Base-by-base conservation (phyloP, 2,329 filamentous ascomycete genomes). In the Cercospora sp. region DNA sequence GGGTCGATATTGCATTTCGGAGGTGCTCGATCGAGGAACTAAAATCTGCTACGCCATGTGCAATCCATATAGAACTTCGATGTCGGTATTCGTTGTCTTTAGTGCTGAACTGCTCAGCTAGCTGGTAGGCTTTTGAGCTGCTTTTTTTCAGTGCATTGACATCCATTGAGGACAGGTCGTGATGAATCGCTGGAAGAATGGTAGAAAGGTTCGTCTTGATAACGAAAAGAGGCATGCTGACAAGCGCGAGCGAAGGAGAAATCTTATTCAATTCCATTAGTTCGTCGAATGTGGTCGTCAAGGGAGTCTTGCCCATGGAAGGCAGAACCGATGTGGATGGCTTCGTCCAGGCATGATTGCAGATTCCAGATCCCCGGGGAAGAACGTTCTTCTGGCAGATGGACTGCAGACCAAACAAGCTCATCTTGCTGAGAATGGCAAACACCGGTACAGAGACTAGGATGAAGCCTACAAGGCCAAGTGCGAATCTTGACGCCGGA, bases 171-270 rank as follows among this genome's bases (percentile, higher is more conserved):
- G 65, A 20, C 20, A 61, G 36, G n/a, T 40, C 23, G 20, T 51
- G 30, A 5, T 69, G 36, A 23, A 71, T 55, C 1, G 60, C 45
- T 10, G 48, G 31, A 16, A 66, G 64, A 5, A 63, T 8, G 5
- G 51, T 18, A 12, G 67, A 58, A 5, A 71, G 40, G 12, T 69
- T 71, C 23, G 55, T n/a, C 36, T 42, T 60, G 18, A 63, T 42
- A n/a, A 58, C 55, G 42, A 55, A 57, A 45, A 69, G 67, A 5
- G 67, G 65, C 23, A 69, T 51, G 16, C 63, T 63, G 26, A 71
- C 18, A 20, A 67, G 66, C 9, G 66, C 62, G 26, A 71, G 65
- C 6, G 65, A 63, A 10, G 59, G 45, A 16, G 63, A 61, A 5
- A 66, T 58, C 9, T 59, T 28, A 13, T 63, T 68, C 57, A 71